Percentiles rank a stretch among this genome's conserved stretches.
Evolutionary conservation across 257 asterid species (phyloP).

Genomic region (Solanum verrucosum): DNA sequence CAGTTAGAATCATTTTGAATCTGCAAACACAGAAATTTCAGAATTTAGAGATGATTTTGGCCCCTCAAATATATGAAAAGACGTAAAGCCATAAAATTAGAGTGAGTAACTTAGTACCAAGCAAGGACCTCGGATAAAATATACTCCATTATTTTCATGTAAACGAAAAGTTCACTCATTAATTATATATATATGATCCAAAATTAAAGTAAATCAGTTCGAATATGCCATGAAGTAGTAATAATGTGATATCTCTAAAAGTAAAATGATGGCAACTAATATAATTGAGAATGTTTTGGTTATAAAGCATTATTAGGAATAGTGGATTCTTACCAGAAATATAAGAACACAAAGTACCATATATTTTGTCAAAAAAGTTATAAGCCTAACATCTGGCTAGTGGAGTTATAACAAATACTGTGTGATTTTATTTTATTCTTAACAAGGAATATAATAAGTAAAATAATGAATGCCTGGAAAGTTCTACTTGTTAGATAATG

Average conservation of each 20-base stretch:
- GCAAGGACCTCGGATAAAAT: neutral
- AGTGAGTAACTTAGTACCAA: neutral
- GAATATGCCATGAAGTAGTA: neutral
- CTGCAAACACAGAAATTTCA: neutral
- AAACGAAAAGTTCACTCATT: neutral
- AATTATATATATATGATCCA: neutral
- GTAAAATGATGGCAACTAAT: too few species aligned
- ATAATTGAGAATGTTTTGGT: neutral
- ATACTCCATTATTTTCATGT: neutral
- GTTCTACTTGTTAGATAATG: neutral
- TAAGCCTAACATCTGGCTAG: neutral
- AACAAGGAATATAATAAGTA: neutral
- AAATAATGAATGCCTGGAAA: neutral
- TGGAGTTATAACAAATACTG: neutral
- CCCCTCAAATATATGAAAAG: neutral
- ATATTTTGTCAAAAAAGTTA: neutral
- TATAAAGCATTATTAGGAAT: neutral
- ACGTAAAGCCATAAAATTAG: neutral
- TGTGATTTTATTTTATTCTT: neutral
- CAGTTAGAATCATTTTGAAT: neutral
- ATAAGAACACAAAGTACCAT: neutral
- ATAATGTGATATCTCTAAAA: neutral
- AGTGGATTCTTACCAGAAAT: neutral
- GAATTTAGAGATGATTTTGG: neutral
- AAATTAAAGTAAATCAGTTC: neutral